phyloP scores from a whole-genome alignment of 805 yeast genomes.

The Jamesozyma spencerorum region DNA sequence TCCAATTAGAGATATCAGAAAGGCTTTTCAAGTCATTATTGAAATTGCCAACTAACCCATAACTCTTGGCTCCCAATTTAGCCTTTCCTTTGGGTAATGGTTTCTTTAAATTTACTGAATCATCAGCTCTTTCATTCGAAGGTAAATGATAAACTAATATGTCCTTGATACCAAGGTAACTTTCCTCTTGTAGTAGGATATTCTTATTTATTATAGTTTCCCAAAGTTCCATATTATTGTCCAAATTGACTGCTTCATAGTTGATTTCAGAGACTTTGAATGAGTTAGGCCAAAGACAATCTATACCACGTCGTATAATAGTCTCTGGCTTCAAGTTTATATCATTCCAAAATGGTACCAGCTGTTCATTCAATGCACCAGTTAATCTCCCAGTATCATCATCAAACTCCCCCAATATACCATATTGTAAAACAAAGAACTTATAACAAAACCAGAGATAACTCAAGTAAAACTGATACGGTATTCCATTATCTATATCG shows the following conservation, averaged over 20 bases:
- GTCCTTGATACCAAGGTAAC: conserved; percentile 25
- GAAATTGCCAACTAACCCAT: conserved; percentile 26
- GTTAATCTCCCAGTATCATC: conserved; percentile 20
- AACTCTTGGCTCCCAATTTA: conserved; percentile 13
- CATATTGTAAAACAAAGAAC: conserved; percentile 20
- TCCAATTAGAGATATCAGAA: conserved; percentile 26
- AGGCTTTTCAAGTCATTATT: conserved; percentile 16
- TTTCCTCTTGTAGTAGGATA: conserved; percentile 22
- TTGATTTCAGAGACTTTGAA: conserved; percentile 21
- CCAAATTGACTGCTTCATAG: not conserved
- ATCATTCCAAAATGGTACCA: conserved; percentile 27
- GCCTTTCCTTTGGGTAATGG: not conserved
- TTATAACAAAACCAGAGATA: conserved; percentile 24
- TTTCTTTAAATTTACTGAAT: not conserved
- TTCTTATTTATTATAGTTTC: conserved; percentile 21
- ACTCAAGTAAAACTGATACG: conserved; percentile 19
- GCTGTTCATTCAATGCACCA: conserved; percentile 23
- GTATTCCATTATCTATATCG: conserved; percentile 13
- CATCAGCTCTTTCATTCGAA: not conserved
- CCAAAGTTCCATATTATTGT: conserved; percentile 14
- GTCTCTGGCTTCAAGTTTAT: conserved; percentile 18
- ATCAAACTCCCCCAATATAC: conserved; percentile 18
- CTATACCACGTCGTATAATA: conserved; percentile 18
- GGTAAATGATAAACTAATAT: conserved; percentile 27
- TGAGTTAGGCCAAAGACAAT: conserved; percentile 16